Evolutionary conservation across 1,284 basidiomycete species (phyloP).

Genomic region (Papiliotrema fonsecae): DNA sequence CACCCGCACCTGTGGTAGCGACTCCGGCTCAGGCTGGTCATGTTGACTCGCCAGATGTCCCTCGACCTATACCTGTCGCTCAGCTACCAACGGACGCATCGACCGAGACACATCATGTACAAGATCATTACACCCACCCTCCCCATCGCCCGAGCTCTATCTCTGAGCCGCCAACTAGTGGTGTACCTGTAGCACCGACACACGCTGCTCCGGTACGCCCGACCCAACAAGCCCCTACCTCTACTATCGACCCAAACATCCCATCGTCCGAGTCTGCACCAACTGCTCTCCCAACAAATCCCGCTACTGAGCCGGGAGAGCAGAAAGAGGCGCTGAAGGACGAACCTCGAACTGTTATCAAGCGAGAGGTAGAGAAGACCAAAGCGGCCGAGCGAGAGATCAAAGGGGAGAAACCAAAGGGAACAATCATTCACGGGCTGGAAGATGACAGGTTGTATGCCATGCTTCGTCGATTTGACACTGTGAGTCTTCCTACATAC

Average conservation of each 20-base stretch:
- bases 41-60: too few relatives aligned
- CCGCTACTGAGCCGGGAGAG: constrained; percentile 36
- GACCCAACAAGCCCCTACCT: constrained; percentile 12
- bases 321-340: constrained; percentile 35
- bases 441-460: constrained; percentile 49
- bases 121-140: too few relatives aligned
- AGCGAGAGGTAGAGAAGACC: constrained; percentile 46
- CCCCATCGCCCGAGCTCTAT: too few relatives aligned
- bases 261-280: constrained; percentile 31
- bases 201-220: neutral
- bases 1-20: too few relatives aligned
- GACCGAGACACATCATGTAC: too few relatives aligned
- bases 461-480: constrained; percentile 47
- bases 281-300: constrained; percentile 42
- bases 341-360: constrained; percentile 37
- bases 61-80: too few relatives aligned
- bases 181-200: neutral
- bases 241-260: constrained; percentile 29
- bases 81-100: too few relatives aligned
- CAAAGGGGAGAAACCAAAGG: constrained; percentile 35
- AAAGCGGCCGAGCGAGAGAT: constrained; percentile 44
- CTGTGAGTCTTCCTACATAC: constrained; percentile 24
- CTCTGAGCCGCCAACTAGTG: too few relatives aligned
- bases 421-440: constrained; percentile 46
- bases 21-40: too few relatives aligned